These are phyloP conservation scores for Tetragonia tetragonoides DNA, from an alignment of 148 eudicot species.

Conservation along the genomic window DNA sequence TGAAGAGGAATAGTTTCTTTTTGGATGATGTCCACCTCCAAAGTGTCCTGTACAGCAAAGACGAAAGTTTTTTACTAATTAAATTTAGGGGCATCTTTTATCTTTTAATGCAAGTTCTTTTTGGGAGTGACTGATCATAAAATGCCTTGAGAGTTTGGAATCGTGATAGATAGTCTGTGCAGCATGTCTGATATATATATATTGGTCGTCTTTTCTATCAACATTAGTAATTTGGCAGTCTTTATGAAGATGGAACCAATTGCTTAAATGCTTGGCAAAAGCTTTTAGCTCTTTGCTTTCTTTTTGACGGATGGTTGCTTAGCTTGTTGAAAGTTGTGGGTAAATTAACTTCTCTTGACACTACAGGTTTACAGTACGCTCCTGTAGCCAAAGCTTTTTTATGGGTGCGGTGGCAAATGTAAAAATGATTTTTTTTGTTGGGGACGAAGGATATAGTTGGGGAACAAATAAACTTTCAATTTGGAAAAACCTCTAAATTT, in stretches of 20 bases:
- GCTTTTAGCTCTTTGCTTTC: constrained; percentile 3
- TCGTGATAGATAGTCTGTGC: no score
- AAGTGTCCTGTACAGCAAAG: constrained; percentile 31
- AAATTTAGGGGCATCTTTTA: neutral
- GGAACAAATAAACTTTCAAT: no score
- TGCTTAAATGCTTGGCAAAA: neutral
- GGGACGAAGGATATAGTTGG: no score
- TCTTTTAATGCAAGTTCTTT: neutral
- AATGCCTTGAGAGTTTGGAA: constrained; percentile 24
- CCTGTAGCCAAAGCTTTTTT: no score
- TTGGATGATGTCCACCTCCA: constrained; percentile 34
- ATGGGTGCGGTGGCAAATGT: no score
- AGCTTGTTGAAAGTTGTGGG: no score
- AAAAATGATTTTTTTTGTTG: no score
- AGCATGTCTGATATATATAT: no score
- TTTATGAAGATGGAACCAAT: constrained; percentile 7
- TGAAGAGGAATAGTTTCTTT: constrained; percentile 22
- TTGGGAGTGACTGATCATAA: constrained; percentile 26
- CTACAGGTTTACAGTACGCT: no score
- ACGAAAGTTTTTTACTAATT: constrained; percentile 1
- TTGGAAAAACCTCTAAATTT: no score
- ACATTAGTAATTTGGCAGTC: constrained; percentile 17
- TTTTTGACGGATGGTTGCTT: no score
- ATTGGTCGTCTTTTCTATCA: constrained; percentile 23
- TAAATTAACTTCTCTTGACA: no score